phyloP scores from a whole-genome alignment of 345 rosid species.

The Brassica carinata region DNA sequence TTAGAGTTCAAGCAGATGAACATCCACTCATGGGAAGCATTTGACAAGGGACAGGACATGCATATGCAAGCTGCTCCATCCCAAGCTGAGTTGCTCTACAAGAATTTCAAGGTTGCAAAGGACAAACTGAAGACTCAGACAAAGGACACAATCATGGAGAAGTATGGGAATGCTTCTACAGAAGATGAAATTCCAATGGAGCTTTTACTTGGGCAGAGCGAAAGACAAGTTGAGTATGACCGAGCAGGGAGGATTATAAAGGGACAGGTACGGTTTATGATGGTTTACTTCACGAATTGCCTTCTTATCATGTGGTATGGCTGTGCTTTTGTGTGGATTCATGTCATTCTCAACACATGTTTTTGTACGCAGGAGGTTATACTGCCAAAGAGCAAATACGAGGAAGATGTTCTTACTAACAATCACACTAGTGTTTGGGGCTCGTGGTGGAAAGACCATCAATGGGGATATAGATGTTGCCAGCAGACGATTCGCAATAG shows the following conservation, averaged over 20 bases:
- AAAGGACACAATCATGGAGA: conserved; percentile 59
- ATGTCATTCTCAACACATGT: neutral
- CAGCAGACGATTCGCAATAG: conserved; percentile 77
- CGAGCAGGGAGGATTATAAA: conserved; percentile 66
- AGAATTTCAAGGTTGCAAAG: conserved; percentile 50
- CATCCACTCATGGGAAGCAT: conserved; percentile 42
- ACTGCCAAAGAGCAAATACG: conserved; percentile 74
- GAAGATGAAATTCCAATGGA: conserved; percentile 62
- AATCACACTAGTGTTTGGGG: conserved; percentile 90
- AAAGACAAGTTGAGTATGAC: conserved; percentile 72
- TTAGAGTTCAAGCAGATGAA: conserved; percentile 58
- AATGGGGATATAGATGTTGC: conserved; percentile 91
- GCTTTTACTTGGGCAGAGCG: conserved; percentile 68
- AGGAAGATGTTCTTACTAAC: conserved; percentile 58
- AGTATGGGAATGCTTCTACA: conserved; percentile 67
- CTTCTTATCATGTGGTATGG: neutral
- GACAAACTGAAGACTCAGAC: conserved; percentile 55
- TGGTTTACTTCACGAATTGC: neutral
- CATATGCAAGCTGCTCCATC: conserved; percentile 79
- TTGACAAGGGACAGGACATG: conserved; percentile 69
- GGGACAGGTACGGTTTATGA: conserved; percentile 51
- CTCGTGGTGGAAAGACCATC: conserved; percentile 91
- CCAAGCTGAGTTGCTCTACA: conserved; percentile 64
- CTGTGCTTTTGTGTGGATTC: neutral
- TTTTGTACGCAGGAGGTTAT: conserved; percentile 45